A percentile compares a stretch with the other conserved stretches of the same genome.
These are phyloP conservation scores for Sugiyamaella boreocaroliniensis DNA, from an alignment of 805 yeast genomes.

Conservation along the genomic window DNA sequence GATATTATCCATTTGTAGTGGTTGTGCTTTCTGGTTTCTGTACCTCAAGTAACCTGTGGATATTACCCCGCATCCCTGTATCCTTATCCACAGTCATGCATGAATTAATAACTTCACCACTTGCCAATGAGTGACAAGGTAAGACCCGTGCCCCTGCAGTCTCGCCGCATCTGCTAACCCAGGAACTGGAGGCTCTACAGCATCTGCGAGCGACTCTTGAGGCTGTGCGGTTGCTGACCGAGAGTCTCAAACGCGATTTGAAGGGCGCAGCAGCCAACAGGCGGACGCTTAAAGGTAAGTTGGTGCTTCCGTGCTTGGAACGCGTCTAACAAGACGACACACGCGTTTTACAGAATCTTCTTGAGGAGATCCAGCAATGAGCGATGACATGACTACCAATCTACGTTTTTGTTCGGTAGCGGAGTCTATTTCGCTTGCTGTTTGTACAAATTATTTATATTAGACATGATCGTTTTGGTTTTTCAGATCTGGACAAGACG, in stretches of 20 bases:
- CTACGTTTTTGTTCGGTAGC: too few relatives aligned
- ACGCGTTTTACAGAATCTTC: neutral
- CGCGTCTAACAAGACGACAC: neutral
- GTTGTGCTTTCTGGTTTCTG: too few relatives aligned
- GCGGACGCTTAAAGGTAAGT: conserved; percentile 11
- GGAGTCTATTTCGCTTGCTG: too few relatives aligned
- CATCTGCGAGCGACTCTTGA: conserved; percentile 19
- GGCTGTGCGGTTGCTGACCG: conserved; percentile 16
- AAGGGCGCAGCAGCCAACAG: conserved; percentile 15
- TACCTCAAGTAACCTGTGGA: too few relatives aligned
- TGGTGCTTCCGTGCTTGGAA: too few relatives aligned
- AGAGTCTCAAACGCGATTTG: conserved; percentile 13
- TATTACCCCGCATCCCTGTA: too few relatives aligned
- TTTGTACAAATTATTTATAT: neutral
- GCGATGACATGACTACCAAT: too few relatives aligned
- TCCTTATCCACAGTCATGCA: too few relatives aligned
- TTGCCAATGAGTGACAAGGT: neutral
- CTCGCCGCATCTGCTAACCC: neutral
- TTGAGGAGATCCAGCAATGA: neutral
- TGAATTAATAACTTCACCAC: neutral
- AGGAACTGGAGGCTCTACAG: conserved; percentile 10
- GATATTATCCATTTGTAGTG: too few relatives aligned
- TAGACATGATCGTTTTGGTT: neutral
- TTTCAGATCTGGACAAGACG: conserved; percentile 20
- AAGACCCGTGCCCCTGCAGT: neutral